Evolutionary conservation across 495 filamentous ascomycete genomes (phyloP), one percentile per base, ranked within the genome.

Genomic region (Penicillium ucsense): DNA sequence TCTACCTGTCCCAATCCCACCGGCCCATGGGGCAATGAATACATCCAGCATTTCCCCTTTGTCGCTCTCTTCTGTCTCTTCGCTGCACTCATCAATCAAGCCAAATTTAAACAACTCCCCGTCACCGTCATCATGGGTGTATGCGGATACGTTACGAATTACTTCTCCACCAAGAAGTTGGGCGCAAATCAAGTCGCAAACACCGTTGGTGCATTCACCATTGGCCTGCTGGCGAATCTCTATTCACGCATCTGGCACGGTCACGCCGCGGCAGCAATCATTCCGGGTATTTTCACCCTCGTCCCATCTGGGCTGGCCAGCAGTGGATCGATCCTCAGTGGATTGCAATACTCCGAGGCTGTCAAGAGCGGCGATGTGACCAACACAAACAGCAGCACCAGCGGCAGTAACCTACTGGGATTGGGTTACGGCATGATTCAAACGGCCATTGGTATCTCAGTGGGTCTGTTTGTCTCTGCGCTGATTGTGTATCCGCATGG

Each of bases 271-370:
- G 85, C 86, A 0, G 84, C 85, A 11, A 84, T 95, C 62, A 70
- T 96, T 3, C 90, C 90, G 1, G 89, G 84, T n/a, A 94, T 96
- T 53, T 94, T 94, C 59, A 88, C 94, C 3, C 83, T 90, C 43
- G 90, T 96, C 3, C 90, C 90, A 3, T 87, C 82, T 4, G 89
- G 89, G 5, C 70, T 96, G 20, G 86, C 90, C 3, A 85, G 86
- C 3, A 76, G 75, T 28, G 90, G 89, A 3, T 86, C 81, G 7
- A 72, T 95, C 46, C 71, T 96, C n/a, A 79, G 77, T 29, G 90
- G 90, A 5, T 61, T 96, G 30, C 74, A 78, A 45, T 82, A 78
- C 41, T 86, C 87, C 3, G 79, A 94, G 55, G 74, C 84, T 49
- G 79, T 95, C 35, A 68, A 66, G 3, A 41, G 50, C 27, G 48